Evolutionary conservation across 345 rosid genomes (phyloP), one percentile per base, ranked within the genome.

Genomic region (Xanthoceras sorbifolium): DNA sequence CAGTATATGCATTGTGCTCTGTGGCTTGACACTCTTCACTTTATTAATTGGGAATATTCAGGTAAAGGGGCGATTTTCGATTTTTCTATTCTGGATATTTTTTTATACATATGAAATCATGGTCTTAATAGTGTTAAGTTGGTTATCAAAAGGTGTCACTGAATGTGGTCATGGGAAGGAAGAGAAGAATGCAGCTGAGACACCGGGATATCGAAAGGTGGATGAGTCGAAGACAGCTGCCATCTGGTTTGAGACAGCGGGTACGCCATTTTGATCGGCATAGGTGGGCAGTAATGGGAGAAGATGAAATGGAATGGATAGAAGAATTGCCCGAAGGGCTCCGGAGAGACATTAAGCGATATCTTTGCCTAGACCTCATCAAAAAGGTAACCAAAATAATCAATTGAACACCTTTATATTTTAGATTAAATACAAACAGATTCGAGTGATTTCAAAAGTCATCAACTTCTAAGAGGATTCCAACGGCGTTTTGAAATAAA

Each of bases 181-280:
- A 91, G 88, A 84, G 78, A 76, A 91, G 91, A 75, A 83, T 93
- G 93, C 98, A 95, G 83, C 80, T 95, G 79, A 87, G 94, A 28
- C 85, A 90, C 75, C 76, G 94, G 29, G 97, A 95, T 66, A 81
- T 95, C 84, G 97, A 91, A 71, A 90, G 98, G 98, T 95, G 98
- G 99, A 93, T 93, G 99, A 86, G 85, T 72, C 79, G 98, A 67
- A 85, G 99, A 80, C 99, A 95, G 84, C 77, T 95, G 67, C 98
- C 99, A 12, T 90, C 93, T 29, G 79, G 83, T 64, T 77, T 93
- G 79, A 85, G 97, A 76, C 88, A 86, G 50, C 83, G 98, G 83
- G 97, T 94, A 18, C 91, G 95, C 50, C 92, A 87, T 77, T 94
- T 76, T 32, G 97, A 93, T 61, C 83, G 84, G 63, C 94, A 93